These are phyloP conservation scores for Waitea zeae DNA, from an alignment of 1,284 basidiomycete genomes.

Conservation along the genomic window DNA sequence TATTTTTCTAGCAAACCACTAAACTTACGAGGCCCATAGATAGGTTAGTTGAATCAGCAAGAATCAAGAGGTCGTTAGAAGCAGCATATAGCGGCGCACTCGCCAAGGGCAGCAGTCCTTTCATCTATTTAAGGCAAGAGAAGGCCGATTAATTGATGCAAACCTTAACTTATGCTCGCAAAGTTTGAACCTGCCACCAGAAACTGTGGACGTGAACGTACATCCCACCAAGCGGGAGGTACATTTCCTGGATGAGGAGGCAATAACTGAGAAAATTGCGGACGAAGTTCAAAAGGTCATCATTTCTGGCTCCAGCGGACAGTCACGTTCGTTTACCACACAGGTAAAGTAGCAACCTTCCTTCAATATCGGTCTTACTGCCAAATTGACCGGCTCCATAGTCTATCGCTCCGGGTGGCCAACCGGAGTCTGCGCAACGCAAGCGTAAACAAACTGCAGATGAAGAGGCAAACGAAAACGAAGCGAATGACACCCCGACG, in stretches of 20 bases:
- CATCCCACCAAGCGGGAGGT: slow-evolving; percentile 98
- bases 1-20: neutral
- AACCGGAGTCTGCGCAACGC: too few relatives aligned
- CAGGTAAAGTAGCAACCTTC: too few relatives aligned
- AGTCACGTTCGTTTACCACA: slow-evolving; percentile 74
- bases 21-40: slow-evolving; percentile 29
- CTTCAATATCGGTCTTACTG: too few relatives aligned
- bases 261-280: slow-evolving; percentile 71
- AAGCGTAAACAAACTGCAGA: too few relatives aligned
- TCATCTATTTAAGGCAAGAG: slow-evolving; percentile 76
- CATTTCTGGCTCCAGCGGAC: slow-evolving; percentile 46
- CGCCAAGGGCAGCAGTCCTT: slow-evolving; percentile 86
- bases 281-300: slow-evolving; percentile 52
- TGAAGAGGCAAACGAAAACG: too few relatives aligned
- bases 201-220: slow-evolving; percentile 91
- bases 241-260: slow-evolving; percentile 88
- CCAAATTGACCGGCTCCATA: too few relatives aligned
- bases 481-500: slow-evolving; percentile 13
- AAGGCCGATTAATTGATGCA: too few relatives aligned
- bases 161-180: too few relatives aligned
- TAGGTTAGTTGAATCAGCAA: slow-evolving; percentile 80
- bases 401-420: too few relatives aligned
- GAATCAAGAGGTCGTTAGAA: slow-evolving; percentile 82
- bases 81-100: slow-evolving; percentile 72
- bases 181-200: slow-evolving; percentile 73